These are phyloP conservation scores for Phytopythium kandeliae DNA, from an alignment of 352 stramenopile genomes.

Conservation along the genomic window DNA sequence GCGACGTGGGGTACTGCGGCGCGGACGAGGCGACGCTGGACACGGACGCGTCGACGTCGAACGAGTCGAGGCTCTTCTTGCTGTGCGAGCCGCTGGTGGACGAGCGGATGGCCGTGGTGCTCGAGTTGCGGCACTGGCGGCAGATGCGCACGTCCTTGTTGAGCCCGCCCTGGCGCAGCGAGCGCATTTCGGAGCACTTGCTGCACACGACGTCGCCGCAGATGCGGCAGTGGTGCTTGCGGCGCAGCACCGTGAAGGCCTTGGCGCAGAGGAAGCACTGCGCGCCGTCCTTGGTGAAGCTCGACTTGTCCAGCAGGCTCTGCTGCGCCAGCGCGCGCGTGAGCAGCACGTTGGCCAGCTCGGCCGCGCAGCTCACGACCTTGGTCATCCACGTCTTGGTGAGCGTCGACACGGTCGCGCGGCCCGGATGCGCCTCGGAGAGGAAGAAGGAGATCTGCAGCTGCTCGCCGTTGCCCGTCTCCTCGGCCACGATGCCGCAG, in stretches of 20 bases:
- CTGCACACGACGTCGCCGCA: constrained; percentile 83
- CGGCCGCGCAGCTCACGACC: constrained; percentile 59
- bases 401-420: constrained; percentile 60
- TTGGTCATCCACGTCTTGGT: constrained; percentile 84
- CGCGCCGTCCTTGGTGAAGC: constrained; percentile 73
- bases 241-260: constrained; percentile 65
- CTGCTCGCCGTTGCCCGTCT: constrained; percentile 44
- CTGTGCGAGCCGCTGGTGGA: constrained; percentile 30
- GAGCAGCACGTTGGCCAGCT: constrained; percentile 65
- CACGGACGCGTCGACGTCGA: constrained; percentile 37
- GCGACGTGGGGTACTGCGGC: constrained; percentile 20
- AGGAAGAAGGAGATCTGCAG: constrained; percentile 71
- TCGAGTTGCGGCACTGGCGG: constrained; percentile 50
- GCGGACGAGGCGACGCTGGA: constrained; percentile 16
- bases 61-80: constrained; percentile 50
- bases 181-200: constrained; percentile 82
- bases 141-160: constrained; percentile 80
- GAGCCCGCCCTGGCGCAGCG: constrained; percentile 46
- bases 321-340: constrained; percentile 55
- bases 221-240: constrained; percentile 83
- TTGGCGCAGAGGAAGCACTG: constrained; percentile 74
- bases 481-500: constrained; percentile 77
- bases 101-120: constrained; percentile 55
- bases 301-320: constrained; percentile 60
- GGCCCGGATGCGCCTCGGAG: constrained; percentile 67